Evolutionary conservation across 768 basidiomycete species (phyloP), one percentile per base, ranked within the genome.

Genomic region (Crepidotus variabilis): DNA sequence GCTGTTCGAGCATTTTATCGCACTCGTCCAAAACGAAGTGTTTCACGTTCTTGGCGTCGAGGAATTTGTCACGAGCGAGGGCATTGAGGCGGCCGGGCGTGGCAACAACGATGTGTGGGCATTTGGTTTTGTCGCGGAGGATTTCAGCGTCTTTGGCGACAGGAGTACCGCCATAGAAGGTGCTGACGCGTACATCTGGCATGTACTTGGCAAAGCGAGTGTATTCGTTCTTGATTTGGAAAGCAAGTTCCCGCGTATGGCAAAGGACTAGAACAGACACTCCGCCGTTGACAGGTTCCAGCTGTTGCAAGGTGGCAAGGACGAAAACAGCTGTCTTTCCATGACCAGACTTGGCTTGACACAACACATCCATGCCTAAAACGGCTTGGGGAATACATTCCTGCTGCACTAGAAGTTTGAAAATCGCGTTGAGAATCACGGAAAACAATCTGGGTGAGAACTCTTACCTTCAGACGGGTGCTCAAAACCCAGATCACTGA

Each of bases 1-100:
- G 94, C 86, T 94, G 91, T 84, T 99, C 97, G 72, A 99, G 90
- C 94, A 99, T 98, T 86, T 99, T 99, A 84, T 99, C 97, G 84
- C 97, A 99, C 80, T 99, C 97, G 84, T 99, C 97, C 72, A 99
- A 80, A 56, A 97, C 94, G 76, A 99, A 99, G 80, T 98, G 96
- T 78, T 98, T 98, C 74, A 98, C 94, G 68, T 92, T 87, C 76
- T 91, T 91, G 61, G 92, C 91, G 69, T 97, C 93, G 74, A 99
- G 72, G 66, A 90, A 83, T 80, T 98, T 98, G 77, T 98, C 97
- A 63, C 96, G 82, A 50, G 88, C 86, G 63, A 99, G 88, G 54
- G 95, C 96, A 70, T 98, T 97, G 71, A 98, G 80, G 58, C 97
- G 90, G 65, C 97, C 97, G 50, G 97, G 97, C 14, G 97, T 99